Percentiles rank a stretch among this genome's conserved stretches.
phyloP scores from a whole-genome alignment of 805 yeast genomes.

The Spathaspora passalidarum region DNA sequence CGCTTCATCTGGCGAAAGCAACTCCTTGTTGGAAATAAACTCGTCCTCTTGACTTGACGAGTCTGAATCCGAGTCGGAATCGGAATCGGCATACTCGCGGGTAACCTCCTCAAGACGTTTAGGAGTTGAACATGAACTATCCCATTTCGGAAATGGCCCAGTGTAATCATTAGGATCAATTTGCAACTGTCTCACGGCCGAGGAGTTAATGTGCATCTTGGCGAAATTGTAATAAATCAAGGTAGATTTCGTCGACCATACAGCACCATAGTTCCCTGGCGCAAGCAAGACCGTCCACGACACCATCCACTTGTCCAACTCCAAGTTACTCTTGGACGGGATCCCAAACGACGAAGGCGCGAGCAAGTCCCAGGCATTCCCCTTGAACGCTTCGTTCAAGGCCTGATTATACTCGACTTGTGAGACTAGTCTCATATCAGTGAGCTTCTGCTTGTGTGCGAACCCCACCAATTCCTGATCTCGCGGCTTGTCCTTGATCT shows the following conservation, averaged over 20 bases:
- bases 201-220: slow-evolving; percentile 65
- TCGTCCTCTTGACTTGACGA: slow-evolving; percentile 26
- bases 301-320: slow-evolving; percentile 76
- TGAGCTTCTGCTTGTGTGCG: slow-evolving; percentile 15
- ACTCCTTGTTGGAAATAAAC: slow-evolving; percentile 30
- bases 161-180: slow-evolving; percentile 23
- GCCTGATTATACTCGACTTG: slow-evolving; percentile 71
- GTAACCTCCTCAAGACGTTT: not conserved
- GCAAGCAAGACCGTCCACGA: slow-evolving; percentile 71
- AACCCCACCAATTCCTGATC: slow-evolving; percentile 1
- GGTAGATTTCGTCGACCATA: slow-evolving; percentile 70
- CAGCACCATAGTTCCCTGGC: slow-evolving; percentile 51
- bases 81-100: slow-evolving; percentile 7
- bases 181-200: slow-evolving; percentile 44
- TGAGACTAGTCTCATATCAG: slow-evolving; percentile 60
- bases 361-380: slow-evolving; percentile 59
- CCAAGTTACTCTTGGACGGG: slow-evolving; percentile 64
- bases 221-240: slow-evolving; percentile 72
- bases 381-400: slow-evolving; percentile 51
- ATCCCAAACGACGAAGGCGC: slow-evolving; percentile 63
- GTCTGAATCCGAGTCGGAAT: slow-evolving; percentile 12
- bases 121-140: slow-evolving; percentile 7
- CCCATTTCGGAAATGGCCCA: slow-evolving; percentile 33
- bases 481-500: not conserved
- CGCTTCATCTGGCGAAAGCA: slow-evolving; percentile 30